Evolutionary conservation across 2,329 filamentous ascomycete species (phyloP).

Genomic region (Ascochyta viciae-villosae): DNA sequence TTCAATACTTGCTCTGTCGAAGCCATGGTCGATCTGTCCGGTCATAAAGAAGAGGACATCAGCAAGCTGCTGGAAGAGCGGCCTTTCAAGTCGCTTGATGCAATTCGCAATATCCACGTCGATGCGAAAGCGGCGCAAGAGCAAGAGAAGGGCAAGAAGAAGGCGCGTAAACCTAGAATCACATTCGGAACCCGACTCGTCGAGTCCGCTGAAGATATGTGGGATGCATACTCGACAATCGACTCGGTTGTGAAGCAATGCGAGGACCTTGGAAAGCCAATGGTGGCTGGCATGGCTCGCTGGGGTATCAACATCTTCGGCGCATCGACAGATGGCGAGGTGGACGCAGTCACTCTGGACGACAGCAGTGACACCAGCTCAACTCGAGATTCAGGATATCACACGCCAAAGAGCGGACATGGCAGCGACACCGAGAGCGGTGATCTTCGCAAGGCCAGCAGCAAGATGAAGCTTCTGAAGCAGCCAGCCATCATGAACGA

Average conservation of each 20-base stretch:
- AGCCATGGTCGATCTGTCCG: slow-evolving; percentile 83
- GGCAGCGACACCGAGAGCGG: slow-evolving; percentile 57
- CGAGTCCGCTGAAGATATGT: slow-evolving; percentile 74
- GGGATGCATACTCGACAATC: slow-evolving; percentile 80
- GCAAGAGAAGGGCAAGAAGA: slow-evolving; percentile 43
- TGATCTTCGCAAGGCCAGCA: slow-evolving; percentile 45
- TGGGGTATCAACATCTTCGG: slow-evolving; percentile 74
- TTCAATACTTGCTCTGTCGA: slow-evolving; percentile 80
- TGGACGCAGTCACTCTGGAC: slow-evolving; percentile 65
- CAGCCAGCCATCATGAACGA: slow-evolving; percentile 82
- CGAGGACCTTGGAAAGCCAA: slow-evolving; percentile 72
- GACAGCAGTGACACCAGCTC: slow-evolving; percentile 49
- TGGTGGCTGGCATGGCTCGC: slow-evolving; percentile 68
- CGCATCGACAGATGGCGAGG: slow-evolving; percentile 64
- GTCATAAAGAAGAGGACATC: slow-evolving; percentile 73
- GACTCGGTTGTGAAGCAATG: slow-evolving; percentile 82
- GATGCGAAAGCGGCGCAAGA: slow-evolving; percentile 31
- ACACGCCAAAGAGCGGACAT: slow-evolving; percentile 61
- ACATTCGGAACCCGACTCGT: slow-evolving; percentile 72
- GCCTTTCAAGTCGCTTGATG: slow-evolving; percentile 73
- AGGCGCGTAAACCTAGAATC: slow-evolving; percentile 50
- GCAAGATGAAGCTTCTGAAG: slow-evolving; percentile 57
- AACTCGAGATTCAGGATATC: slow-evolving; percentile 70
- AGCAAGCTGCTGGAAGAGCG: slow-evolving; percentile 73
- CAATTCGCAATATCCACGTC: slow-evolving; percentile 69